phyloP scores from a whole-genome alignment of 108 stramenopile species.

The Nannochloropsis oceanica region DNA sequence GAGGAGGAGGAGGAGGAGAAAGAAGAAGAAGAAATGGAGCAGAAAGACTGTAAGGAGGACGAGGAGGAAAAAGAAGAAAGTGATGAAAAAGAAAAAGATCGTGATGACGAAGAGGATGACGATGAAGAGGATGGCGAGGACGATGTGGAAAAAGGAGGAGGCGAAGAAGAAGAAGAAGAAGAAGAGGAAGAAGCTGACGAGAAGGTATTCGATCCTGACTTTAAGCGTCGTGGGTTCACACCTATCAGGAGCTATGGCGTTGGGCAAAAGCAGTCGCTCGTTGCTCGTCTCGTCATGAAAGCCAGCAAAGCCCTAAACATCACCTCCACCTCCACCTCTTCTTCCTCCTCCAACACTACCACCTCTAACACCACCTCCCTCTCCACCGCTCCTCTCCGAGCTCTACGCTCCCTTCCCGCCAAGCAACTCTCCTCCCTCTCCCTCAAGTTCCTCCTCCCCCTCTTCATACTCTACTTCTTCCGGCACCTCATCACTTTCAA shows the following conservation, averaged over 20 bases:
- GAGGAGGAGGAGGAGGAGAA: background rate
- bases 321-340: background rate
- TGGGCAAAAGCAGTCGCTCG: background rate
- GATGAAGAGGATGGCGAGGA: background rate
- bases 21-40: background rate
- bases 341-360: background rate
- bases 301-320: background rate
- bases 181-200: background rate
- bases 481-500: background rate
- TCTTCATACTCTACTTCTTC: background rate
- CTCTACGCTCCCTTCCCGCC: background rate
- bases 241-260: background rate
- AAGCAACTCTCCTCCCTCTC: background rate
- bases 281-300: background rate
- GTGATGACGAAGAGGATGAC: background rate
- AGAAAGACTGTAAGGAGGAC: background rate
- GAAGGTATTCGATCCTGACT: background rate
- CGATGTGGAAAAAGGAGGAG: background rate
- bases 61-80: background rate
- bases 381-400: background rate
- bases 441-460: background rate
- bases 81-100: background rate
- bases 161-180: background rate
- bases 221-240: background rate
- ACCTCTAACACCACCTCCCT: background rate